Evolutionary conservation across 371 early-diverging fungal species (phyloP).

Genomic region (Actinomortierella ambigua): DNA sequence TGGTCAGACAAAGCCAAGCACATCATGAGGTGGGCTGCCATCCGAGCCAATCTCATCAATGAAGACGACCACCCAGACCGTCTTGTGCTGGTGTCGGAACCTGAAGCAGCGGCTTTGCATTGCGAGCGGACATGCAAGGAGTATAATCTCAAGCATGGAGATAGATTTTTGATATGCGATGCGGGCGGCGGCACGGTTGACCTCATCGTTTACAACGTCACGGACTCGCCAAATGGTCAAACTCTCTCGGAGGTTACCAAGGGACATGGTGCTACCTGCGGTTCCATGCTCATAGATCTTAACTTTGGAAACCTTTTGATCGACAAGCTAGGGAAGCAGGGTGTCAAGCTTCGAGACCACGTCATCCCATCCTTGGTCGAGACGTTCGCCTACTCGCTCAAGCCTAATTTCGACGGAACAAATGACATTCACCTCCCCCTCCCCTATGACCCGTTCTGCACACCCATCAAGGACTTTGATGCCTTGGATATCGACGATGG

Average conservation of each 20-base stretch:
- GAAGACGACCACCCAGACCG: conserved; percentile 51
- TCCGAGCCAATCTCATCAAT: conserved; percentile 50
- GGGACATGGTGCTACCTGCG: conserved; percentile 64
- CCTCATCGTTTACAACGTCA: conserved; percentile 51
- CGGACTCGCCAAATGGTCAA: conserved; percentile 37
- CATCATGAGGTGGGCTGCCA: conserved; percentile 56
- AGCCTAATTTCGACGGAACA: conserved; percentile 59
- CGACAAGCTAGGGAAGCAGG: too few species aligned
- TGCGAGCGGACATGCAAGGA: conserved; percentile 59
- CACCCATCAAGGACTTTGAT: conserved; percentile 53
- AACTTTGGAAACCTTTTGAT: conserved; percentile 62
- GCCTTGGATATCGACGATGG: conserved; percentile 62
- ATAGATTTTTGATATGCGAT: conserved; percentile 59
- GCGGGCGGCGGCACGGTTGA: conserved; percentile 69
- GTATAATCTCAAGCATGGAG: conserved; percentile 50
- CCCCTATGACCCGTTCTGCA: conserved; percentile 53
- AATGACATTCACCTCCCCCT: conserved; percentile 57
- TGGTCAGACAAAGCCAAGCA: conserved; percentile 58
- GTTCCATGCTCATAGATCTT: conserved; percentile 61
- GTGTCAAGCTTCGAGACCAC: conserved; percentile 53
- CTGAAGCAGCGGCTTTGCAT: conserved; percentile 59
- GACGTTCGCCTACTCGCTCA: conserved; percentile 55
- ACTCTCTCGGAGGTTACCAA: conserved; percentile 59
- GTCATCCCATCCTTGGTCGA: conserved; percentile 54
- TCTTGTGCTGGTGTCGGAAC: conserved; percentile 55